Evolutionary conservation across 2,329 filamentous ascomycete genomes (phyloP), one percentile per base, ranked within the genome.

Genomic region (Cordyceps cicadae): DNA sequence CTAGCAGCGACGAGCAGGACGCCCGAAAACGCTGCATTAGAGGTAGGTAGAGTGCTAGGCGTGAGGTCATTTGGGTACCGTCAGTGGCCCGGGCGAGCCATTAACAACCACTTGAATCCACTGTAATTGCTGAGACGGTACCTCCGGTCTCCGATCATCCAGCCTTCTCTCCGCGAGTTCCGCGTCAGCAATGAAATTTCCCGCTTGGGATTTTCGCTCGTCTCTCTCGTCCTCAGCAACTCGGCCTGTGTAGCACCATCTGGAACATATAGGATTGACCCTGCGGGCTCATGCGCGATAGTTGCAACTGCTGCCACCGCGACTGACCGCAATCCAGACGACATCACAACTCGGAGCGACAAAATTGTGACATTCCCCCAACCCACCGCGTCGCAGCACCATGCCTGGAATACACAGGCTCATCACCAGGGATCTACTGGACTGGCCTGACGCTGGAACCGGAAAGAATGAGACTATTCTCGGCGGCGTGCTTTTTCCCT

Each of bases 401-500:
- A 60, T 60, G 57, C 49, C 57, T 4, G 49, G 48, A 19, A 46
- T 60, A 53, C 62, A 67, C 48, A 62, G 79, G 63, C 70, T 82
- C 67, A 66, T 75, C 64, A 70, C 70, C 56, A 77, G 80, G 68
- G 78, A 79, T 54, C 66, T 81, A 17, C 62, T 81, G 63, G 64
- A 74, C 58, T 85, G 80, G 69, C 80, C 81, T 5, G 63, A 62
- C 5, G 83, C 83, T 63, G 74, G 77, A 66, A 85, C 87, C 66
- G 67, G 68, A 34, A 60, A 54, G 21, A 81, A 76, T 67, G 83
- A 87, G 66, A 84, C 81, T 3, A 56, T 86, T 46, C 81, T 91
- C 67, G 79, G 78, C 62, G 80, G 79, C 65, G 73, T 83, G 19
- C 85, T 88, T 69, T 87, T 87, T 76, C 90, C 90, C 70, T 76